phyloP scores from a whole-genome alignment of 768 basidiomycete genomes.

The Lactarius hengduanensis region DNA sequence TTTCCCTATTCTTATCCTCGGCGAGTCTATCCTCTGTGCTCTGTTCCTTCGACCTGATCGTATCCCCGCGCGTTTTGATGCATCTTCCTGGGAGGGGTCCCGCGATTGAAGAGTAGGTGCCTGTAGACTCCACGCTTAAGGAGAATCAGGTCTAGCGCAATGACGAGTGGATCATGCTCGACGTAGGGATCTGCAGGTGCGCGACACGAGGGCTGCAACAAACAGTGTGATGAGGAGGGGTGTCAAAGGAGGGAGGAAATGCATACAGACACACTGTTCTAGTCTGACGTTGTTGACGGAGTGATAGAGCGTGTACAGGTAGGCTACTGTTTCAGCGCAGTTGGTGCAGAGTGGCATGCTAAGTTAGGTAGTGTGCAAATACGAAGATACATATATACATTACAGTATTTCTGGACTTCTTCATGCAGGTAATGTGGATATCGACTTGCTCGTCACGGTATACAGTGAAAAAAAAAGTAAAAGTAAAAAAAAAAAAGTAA shows the following conservation, averaged over 20 bases:
- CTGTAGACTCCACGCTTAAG: slow-evolving; percentile 80
- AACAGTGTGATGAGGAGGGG: slow-evolving; percentile 16
- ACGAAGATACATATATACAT: slow-evolving; percentile 5
- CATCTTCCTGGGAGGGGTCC: slow-evolving; percentile 56
- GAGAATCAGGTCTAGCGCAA: slow-evolving; percentile 77
- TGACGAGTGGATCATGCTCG: slow-evolving; percentile 72
- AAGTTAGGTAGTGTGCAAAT: slow-evolving; percentile 2
- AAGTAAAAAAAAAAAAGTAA: background rate
- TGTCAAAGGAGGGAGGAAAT: slow-evolving; percentile 3
- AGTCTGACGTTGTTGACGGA: slow-evolving; percentile 75
- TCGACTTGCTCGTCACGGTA: slow-evolving; percentile 11
- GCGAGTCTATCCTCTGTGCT: slow-evolving; percentile 35
- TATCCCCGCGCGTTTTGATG: slow-evolving; percentile 1
- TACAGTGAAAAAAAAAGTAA: background rate
- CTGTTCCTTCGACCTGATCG: background rate
- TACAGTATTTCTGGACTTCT: slow-evolving; percentile 15
- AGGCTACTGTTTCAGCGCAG: slow-evolving; percentile 62
- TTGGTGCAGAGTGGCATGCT: slow-evolving; percentile 79
- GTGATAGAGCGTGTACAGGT: slow-evolving; percentile 81
- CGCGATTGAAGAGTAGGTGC: slow-evolving; percentile 80
- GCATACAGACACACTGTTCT: slow-evolving; percentile 72
- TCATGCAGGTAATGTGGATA: slow-evolving; percentile 7
- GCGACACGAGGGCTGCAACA: slow-evolving; percentile 53
- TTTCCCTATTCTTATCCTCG: slow-evolving; percentile 18
- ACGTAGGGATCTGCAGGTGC: slow-evolving; percentile 84